phyloP scores from a whole-genome alignment of 2,329 filamentous ascomycete species.

The Hypoxylon sp. region DNA sequence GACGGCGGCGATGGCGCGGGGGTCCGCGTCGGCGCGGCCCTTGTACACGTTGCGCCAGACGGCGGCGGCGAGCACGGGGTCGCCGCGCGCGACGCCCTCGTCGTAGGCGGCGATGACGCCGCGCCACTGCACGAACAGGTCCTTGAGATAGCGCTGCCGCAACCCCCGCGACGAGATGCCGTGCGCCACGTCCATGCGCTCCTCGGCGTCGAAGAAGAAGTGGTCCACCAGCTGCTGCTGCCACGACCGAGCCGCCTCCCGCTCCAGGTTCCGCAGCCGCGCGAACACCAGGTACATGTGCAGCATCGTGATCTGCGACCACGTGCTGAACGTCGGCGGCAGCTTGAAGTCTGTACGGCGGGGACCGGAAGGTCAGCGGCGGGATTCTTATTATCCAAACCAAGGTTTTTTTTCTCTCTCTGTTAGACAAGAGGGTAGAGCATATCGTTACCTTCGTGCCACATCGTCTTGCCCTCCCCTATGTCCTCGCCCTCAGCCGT shows the following conservation, averaged over 20 bases:
- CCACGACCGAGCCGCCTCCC: constrained; percentile 74
- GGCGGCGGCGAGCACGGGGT: constrained; percentile 79
- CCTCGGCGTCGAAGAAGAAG: constrained; percentile 90
- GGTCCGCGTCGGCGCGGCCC: constrained; percentile 62
- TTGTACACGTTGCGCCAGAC: constrained; percentile 96
- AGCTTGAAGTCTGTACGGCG: constrained; percentile 73
- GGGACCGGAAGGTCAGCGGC: background rate
- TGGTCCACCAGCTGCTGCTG: constrained; percentile 93
- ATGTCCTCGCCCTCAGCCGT: constrained; percentile 84
- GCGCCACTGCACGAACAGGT: constrained; percentile 92
- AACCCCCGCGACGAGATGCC: constrained; percentile 67
- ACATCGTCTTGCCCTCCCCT: constrained; percentile 76
- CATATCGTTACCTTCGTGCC: constrained; percentile 76
- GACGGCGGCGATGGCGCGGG: constrained; percentile 59
- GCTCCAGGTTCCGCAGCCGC: constrained; percentile 80
- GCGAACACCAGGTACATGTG: constrained; percentile 93
- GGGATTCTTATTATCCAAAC: background rate
- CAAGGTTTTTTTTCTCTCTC: no score
- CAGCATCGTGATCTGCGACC: constrained; percentile 95
- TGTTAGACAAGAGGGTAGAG: background rate
- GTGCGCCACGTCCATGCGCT: constrained; percentile 83
- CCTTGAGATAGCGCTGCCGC: constrained; percentile 76
- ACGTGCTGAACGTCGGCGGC: constrained; percentile 88
- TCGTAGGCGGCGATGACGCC: constrained; percentile 85
- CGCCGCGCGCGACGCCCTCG: constrained; percentile 78